A percentile compares a stretch with the other conserved stretches of the same genome.
These are phyloP conservation scores for Tylopilus sp. DNA, from an alignment of 768 basidiomycete species.

Conservation along the genomic window DNA sequence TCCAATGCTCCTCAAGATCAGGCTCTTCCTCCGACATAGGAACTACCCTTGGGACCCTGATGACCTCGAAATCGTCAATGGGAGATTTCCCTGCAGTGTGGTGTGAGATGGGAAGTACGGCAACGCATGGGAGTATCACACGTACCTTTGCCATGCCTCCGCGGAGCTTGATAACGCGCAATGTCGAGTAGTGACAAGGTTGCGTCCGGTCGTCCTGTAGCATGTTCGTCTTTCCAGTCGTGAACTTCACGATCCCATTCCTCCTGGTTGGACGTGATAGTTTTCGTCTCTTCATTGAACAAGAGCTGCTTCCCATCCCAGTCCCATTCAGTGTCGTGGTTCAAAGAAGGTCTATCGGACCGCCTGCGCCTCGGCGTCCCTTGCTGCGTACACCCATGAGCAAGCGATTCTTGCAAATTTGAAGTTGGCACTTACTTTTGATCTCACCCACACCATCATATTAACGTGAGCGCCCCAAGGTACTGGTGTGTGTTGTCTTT, in stretches of 20 bases:
- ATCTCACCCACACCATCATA: constrained; percentile 8
- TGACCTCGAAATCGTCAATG: constrained; percentile 22
- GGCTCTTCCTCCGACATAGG: constrained; percentile 11
- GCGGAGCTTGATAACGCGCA: not conserved
- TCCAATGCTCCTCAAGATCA: constrained; percentile 2
- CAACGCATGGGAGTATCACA: not conserved
- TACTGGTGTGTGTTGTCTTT: constrained; percentile 8
- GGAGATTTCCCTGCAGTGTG: constrained; percentile 8
- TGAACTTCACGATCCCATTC: not conserved
- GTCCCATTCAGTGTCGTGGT: constrained; percentile 21
- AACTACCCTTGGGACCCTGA: constrained; percentile 19
- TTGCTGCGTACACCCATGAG: not conserved
- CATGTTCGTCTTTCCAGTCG: not conserved
- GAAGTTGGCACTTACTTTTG: not conserved
- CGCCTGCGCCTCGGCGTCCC: constrained; percentile 15
- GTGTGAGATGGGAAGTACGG: not conserved
- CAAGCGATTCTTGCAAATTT: not conserved
- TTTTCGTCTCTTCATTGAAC: not conserved
- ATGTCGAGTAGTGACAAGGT: constrained; percentile 10
- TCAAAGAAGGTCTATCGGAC: constrained; percentile 10
- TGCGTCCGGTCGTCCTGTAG: not conserved
- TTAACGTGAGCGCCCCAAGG: constrained; percentile 8
- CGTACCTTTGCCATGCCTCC: constrained; percentile 15
- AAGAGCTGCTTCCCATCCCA: constrained; percentile 21
- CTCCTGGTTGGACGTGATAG: not conserved